A percentile compares a stretch with the other conserved stretches of the same genome.
These are phyloP conservation scores for Biscutella laevigata DNA, from an alignment of 441 rosid genomes.

Conservation along the genomic window DNA sequence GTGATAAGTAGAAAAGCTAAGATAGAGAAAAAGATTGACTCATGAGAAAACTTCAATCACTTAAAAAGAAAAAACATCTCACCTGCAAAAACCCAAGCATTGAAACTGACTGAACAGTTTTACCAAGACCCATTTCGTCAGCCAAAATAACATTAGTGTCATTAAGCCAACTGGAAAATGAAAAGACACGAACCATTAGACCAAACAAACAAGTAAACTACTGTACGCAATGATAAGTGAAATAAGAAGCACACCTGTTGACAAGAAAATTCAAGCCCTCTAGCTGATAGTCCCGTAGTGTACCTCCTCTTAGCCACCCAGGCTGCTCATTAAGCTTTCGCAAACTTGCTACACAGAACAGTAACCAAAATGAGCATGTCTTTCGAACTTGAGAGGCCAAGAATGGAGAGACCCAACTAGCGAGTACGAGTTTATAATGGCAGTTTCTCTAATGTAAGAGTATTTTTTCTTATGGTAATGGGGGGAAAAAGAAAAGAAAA, in stretches of 20 bases:
- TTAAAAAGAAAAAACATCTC: slow-evolving; percentile 12
- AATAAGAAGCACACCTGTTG: slow-evolving; percentile 62
- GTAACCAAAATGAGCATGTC: slow-evolving; percentile 9
- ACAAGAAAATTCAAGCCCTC: slow-evolving; percentile 98
- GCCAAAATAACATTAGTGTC: slow-evolving; percentile 99
- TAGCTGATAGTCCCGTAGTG: slow-evolving; percentile 97
- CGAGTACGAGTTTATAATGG: slow-evolving; percentile 3
- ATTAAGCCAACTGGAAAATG: slow-evolving; percentile 80
- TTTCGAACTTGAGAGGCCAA: not conserved
- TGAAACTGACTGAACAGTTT: slow-evolving; percentile 99
- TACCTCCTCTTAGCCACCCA: slow-evolving; percentile 94
- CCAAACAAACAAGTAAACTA: slow-evolving; percentile 16
- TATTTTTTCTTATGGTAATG: not conserved
- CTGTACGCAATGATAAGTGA: not conserved
- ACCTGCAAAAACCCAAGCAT: slow-evolving; percentile 99
- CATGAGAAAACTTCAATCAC: slow-evolving; percentile 12
- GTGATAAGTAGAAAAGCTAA: slow-evolving; percentile 4
- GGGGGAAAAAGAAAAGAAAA: not conserved
- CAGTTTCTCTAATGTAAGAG: not conserved
- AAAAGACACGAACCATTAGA: slow-evolving; percentile 18
- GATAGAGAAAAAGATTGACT: slow-evolving; percentile 1
- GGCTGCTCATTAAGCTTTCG: slow-evolving; percentile 99
- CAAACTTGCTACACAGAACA: slow-evolving; percentile 56
- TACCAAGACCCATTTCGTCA: slow-evolving; percentile 99
- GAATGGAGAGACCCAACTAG: slow-evolving; percentile 4